Conservation (phyloP, 2,329 filamentous ascomycete species). For the Tolypocladium cylindrosporum region DNA sequence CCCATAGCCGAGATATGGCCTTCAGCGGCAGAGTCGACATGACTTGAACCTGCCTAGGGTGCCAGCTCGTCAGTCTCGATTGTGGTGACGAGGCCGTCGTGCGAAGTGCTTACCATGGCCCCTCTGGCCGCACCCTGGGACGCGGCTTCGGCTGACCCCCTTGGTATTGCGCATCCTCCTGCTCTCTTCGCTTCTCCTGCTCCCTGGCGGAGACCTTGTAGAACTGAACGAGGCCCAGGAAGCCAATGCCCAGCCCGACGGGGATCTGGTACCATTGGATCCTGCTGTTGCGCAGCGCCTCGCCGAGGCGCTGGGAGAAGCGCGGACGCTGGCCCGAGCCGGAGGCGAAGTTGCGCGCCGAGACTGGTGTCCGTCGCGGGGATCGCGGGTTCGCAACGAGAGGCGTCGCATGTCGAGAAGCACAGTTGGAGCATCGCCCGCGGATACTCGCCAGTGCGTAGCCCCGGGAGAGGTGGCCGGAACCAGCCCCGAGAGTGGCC, state of each 20-base stretch:
- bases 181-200: slow-evolving; percentile 36
- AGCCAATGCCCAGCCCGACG: slow-evolving; percentile 73
- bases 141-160: slow-evolving; percentile 38
- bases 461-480: slow-evolving; percentile 21
- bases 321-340: slow-evolving; percentile 33
- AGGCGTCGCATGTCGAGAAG: slow-evolving; percentile 6
- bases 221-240: slow-evolving; percentile 74
- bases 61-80: not conserved
- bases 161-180: slow-evolving; percentile 31
- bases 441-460: slow-evolving; percentile 18
- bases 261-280: slow-evolving; percentile 89
- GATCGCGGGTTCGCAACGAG: slow-evolving; percentile 10
- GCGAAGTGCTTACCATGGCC: slow-evolving; percentile 57
- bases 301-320: slow-evolving; percentile 41
- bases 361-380: slow-evolving; percentile 11
- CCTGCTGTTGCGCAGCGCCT: slow-evolving; percentile 40
- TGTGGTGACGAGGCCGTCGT: too few relatives aligned
- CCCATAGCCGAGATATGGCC: slow-evolving; percentile 82
- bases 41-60: slow-evolving; percentile 68
- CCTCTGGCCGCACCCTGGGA: slow-evolving; percentile 63
- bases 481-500: slow-evolving; percentile 23
- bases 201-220: slow-evolving; percentile 60
- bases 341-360: slow-evolving; percentile 21
- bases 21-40: slow-evolving; percentile 92
- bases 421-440: slow-evolving; percentile 17